Conservation (phyloP, 2,329 filamentous ascomycete species). For the Fusarium luffae region DNA sequence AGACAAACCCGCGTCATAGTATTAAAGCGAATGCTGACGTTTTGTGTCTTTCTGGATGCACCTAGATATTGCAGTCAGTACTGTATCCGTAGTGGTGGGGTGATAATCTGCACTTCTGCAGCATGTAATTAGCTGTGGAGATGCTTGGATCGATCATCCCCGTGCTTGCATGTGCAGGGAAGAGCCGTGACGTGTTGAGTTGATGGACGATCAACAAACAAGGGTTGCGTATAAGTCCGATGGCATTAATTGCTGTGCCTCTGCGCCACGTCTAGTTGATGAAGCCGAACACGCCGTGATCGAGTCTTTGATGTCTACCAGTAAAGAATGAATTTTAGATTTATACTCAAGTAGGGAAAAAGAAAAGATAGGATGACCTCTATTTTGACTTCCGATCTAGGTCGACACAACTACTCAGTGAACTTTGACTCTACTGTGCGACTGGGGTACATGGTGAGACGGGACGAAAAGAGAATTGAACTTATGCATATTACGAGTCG, state of each 20-base stretch:
- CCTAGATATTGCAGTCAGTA: slow-evolving; percentile 29
- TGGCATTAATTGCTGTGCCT: background rate
- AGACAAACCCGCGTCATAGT: slow-evolving; percentile 20
- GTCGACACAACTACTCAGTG: background rate
- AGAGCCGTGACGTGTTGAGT: slow-evolving; percentile 12
- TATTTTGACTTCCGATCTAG: background rate
- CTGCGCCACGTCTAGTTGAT: too few relatives aligned
- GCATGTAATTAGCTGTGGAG: slow-evolving; percentile 38
- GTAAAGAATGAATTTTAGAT: background rate
- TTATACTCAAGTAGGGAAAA: background rate
- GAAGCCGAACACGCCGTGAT: background rate
- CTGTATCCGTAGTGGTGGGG: slow-evolving; percentile 16
- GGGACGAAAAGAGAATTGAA: slow-evolving; percentile 12
- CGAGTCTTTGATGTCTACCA: background rate
- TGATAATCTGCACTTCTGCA: slow-evolving; percentile 12
- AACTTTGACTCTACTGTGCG: background rate
- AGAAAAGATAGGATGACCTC: background rate
- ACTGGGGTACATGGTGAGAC: slow-evolving; percentile 10
- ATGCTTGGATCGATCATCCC: slow-evolving; percentile 35
- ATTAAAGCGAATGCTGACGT: background rate
- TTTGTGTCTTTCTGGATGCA: slow-evolving; percentile 19
- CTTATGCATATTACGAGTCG: slow-evolving; percentile 14
- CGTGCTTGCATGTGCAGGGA: slow-evolving; percentile 11
- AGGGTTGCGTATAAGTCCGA: slow-evolving; percentile 21
- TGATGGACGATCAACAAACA: slow-evolving; percentile 26